Evolutionary conservation across 305 asterid species (phyloP).

Genomic region (Rubia balearica): DNA sequence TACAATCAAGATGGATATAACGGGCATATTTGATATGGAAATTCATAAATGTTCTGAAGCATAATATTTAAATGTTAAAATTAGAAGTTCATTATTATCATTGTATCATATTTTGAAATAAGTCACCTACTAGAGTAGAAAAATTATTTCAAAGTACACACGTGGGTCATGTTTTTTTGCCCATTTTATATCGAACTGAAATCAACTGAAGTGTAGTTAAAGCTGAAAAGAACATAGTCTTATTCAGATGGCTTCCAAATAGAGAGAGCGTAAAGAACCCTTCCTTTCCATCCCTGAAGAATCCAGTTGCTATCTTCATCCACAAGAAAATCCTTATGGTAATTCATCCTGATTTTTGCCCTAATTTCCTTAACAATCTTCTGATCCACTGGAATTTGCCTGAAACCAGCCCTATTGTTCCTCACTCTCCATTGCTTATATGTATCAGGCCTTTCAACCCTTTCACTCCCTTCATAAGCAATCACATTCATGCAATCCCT

Average conservation of each 20-base stretch:
- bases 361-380: slow-evolving; percentile 45
- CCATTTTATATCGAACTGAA: background rate
- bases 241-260: slow-evolving; percentile 38
- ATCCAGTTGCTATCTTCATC: slow-evolving; percentile 74
- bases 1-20: no score
- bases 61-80: background rate
- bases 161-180: no score
- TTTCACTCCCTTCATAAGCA: slow-evolving; percentile 81
- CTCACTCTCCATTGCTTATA: slow-evolving; percentile 84
- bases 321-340: slow-evolving; percentile 65
- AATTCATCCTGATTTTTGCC: slow-evolving; percentile 36
- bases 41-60: no score
- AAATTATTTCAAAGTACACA: background rate
- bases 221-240: background rate
- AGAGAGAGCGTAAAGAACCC: slow-evolving; percentile 53
- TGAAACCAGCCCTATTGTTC: slow-evolving; percentile 69
- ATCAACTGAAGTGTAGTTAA: background rate
- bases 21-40: no score
- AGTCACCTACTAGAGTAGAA: background rate
- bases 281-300: slow-evolving; percentile 89
- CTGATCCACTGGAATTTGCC: slow-evolving; percentile 42
- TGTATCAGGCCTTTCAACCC: slow-evolving; percentile 84
- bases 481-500: slow-evolving; percentile 68
- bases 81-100: no score
- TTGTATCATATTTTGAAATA: no score